phyloP scores from a whole-genome alignment of 148 eudicot genomes.

The Chenopodium quinoa region DNA sequence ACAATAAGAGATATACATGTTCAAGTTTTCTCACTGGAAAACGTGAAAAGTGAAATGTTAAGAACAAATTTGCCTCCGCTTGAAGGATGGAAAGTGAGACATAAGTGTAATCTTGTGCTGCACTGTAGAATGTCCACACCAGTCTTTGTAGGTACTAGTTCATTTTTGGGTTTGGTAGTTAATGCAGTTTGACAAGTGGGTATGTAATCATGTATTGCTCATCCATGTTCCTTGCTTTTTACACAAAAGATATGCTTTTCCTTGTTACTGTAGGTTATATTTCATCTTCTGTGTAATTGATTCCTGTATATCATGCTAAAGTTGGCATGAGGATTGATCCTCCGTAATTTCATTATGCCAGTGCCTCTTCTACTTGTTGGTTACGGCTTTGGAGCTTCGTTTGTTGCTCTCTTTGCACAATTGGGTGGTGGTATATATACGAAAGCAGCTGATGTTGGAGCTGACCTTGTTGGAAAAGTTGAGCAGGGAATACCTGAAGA shows the following conservation, averaged over 20 bases:
- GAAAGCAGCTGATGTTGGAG: constrained; percentile 99
- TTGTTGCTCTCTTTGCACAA: constrained; percentile 99
- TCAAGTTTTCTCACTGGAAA: too few relatives aligned
- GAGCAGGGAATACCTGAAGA: constrained; percentile 99
- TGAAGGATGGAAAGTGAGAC: neutral
- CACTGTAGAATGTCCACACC: neutral
- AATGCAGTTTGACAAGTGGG: neutral
- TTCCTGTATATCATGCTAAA: neutral
- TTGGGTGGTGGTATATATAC: constrained; percentile 99
- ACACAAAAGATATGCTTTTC: too few relatives aligned
- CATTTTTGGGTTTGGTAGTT: neutral
- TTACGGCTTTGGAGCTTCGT: constrained; percentile 99
- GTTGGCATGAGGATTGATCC: neutral
- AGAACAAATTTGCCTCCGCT: neutral
- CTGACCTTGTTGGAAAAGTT: constrained; percentile 98
- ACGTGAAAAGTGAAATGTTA: too few relatives aligned
- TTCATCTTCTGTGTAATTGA: neutral
- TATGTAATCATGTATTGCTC: neutral
- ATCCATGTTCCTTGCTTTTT: neutral
- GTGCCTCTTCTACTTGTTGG: constrained; percentile 99
- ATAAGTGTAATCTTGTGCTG: neutral
- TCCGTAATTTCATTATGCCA: constrained; percentile 28
- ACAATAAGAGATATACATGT: too few relatives aligned
- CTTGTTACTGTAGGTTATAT: too few relatives aligned
- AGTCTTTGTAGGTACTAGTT: neutral